Evolutionary conservation across 139 green algal genomes (phyloP), one percentile per base, ranked within the genome.

Genomic region (Spirogloea muscicola): DNA sequence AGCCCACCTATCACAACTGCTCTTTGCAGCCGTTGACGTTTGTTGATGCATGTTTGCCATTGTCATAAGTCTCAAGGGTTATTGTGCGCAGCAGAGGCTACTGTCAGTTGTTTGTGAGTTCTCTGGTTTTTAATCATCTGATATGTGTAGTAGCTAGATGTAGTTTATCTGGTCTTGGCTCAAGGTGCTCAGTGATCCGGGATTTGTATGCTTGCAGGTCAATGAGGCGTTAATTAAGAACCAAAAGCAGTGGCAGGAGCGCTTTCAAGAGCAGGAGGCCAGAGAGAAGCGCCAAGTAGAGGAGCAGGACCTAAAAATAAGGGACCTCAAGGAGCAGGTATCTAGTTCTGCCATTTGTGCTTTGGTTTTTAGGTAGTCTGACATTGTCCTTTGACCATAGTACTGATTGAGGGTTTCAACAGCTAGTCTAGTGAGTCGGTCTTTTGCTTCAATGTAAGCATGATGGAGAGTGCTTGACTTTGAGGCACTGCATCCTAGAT

Each of bases 201-300:
- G n/a, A n/a, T n/a, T n/a, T n/a, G n/a, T n/a, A n/a, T n/a, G n/a
- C n/a, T n/a, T 29, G 29, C 72, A 81, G 65, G 27, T 81, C 25
- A 81, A 81, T 42, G 51, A 74, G 36, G 49, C 49, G 36, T 42
- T 81, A 5, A 58, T 74, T 3, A 68, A 63, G 16, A 81, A 81
- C 46, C 66, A 78, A 66, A 81, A 81, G 66, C 37, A 81, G 40
- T 76, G 68, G 49, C 64, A 81, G 42, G 39, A 68, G 44, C 72
- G 51, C 38, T 29, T 81, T 6, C n/a, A 51, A 18, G 69, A 68
- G 25, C 40, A 69, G n/a, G 72, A 81, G 16, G 72, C 21, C 67
- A 76, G 67, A 42, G 67, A 67, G 58, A 74, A 5, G 25, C 13
- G 34, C 6, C 27, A 21, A 9, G 9, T 72, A 18, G 18, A 81